Base-by-base conservation (phyloP, 2,329 filamentous ascomycete species). In the Pseudogymnoascus sp. region DNA sequence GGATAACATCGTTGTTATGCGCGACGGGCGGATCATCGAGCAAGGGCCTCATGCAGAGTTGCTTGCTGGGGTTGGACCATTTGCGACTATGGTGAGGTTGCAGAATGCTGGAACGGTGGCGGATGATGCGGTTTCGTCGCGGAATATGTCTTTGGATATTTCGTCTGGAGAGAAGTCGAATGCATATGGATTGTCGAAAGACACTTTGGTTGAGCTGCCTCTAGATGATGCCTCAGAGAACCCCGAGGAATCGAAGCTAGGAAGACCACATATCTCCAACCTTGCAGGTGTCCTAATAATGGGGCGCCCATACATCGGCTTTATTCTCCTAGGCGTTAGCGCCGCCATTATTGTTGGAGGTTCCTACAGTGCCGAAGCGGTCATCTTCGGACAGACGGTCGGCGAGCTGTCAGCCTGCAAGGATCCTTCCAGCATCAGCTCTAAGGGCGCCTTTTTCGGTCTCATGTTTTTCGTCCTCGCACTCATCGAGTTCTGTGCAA, bases 401-500 rank as follows among this genome's bases (percentile, higher is more conserved):
- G 70, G 76, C 18, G 74, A 79, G 1, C 73, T 84, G 23, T 86
- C 82, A 68, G 76, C 78, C 29, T 81, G 78, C 69, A 66, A 66
- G 12, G 61, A 64, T 51, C 36, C 37, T 29, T 42, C 67, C 60
- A n/a, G 60, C 69, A 36, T 69, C 68, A 42, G 70, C 51, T 39
- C 61, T 63, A 66, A 66, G 65, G 73, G 72, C 18, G 70, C 73
- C 65, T 74, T 77, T 63, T 77, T 72, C 29, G 80, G 72, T 39
- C 65, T 76, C 1, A 73, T 77, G 68, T 77, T 76, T 72, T 84
- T 86, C 65, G 71, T 81, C 10, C 74, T 86, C 10, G 78, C 80
- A 2, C 71, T 83, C 6, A 75, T 82, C 12, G 84, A 85, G 57
- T 81, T 87, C 68, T 78, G 84, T 45, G 84, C 83, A 67, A 88